phyloP scores from a whole-genome alignment of 2,329 filamentous ascomycete genomes.

The Dendryphion nanum region DNA sequence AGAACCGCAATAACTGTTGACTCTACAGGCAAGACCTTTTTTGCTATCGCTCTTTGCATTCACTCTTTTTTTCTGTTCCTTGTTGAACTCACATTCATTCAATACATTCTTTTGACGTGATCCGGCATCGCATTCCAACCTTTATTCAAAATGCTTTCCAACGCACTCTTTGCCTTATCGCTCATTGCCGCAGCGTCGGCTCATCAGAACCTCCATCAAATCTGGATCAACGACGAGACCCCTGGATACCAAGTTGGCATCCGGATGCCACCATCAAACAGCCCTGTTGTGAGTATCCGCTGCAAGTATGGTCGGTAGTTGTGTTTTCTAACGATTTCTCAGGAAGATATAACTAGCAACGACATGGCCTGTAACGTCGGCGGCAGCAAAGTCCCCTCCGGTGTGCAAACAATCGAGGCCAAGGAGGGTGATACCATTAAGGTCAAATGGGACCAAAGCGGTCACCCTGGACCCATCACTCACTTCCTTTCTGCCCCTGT shows the following conservation, averaged over 20 bases:
- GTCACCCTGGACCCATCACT: constrained; percentile 35
- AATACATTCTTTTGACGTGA: too few species aligned
- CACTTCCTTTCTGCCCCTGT: constrained; percentile 44
- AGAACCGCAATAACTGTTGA: too few species aligned
- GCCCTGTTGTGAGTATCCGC: constrained; percentile 20
- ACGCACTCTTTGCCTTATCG: constrained; percentile 22
- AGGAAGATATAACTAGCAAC: constrained; percentile 25
- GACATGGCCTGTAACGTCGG: constrained; percentile 37
- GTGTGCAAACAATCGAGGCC: constrained; percentile 26
- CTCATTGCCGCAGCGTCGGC: constrained; percentile 28
- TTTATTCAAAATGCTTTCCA: constrained; percentile 34
- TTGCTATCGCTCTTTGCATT: too few species aligned
- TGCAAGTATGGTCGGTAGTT: neutral
- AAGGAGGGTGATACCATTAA: constrained; percentile 32
- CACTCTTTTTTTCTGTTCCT: too few species aligned
- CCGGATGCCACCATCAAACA: constrained; percentile 34
- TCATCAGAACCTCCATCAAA: constrained; percentile 32
- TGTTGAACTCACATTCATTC: too few species aligned
- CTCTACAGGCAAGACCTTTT: too few species aligned
- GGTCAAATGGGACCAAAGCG: constrained; percentile 32
- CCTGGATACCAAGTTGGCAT: constrained; percentile 33
- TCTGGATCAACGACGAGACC: constrained; percentile 30
- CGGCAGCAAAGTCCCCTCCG: constrained; percentile 25
- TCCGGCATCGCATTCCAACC: too few species aligned
- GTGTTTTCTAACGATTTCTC: neutral